phyloP scores from a whole-genome alignment of 148 eudicot genomes.

The Diospyros lotus region DNA sequence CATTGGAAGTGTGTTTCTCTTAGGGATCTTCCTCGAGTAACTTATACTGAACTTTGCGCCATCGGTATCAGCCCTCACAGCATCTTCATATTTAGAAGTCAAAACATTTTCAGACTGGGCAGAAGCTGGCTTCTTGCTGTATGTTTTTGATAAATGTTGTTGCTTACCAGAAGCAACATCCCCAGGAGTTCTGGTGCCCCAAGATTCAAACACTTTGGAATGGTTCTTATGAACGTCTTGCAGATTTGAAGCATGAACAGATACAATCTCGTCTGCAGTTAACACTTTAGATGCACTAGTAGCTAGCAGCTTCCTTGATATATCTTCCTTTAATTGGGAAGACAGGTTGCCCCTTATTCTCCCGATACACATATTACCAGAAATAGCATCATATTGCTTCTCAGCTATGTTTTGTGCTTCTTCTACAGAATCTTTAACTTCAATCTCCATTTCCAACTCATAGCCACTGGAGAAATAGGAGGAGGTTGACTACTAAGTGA shows the following conservation, averaged over 20 bases:
- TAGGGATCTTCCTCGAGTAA: constrained; percentile 37
- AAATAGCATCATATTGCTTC: constrained; percentile 16
- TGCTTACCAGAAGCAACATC: constrained; percentile 23
- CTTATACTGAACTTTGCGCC: constrained; percentile 25
- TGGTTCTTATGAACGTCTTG: constrained; percentile 13
- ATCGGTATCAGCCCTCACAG: constrained; percentile 25
- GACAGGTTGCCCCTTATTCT: constrained; percentile 17
- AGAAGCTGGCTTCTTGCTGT: constrained; percentile 15
- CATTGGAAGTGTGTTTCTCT: constrained; percentile 21
- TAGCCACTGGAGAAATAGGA: constrained; percentile 44
- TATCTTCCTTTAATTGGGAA: constrained; percentile 16
- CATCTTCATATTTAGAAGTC: constrained; percentile 27
- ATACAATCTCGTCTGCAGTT: constrained; percentile 23
- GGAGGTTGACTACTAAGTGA: not conserved
- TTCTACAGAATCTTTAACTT: constrained; percentile 91
- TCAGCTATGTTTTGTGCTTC: constrained; percentile 35
- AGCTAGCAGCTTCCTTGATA: constrained; percentile 15
- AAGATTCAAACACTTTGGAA: constrained; percentile 20
- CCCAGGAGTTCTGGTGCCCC: constrained; percentile 13
- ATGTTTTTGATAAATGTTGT: constrained; percentile 2
- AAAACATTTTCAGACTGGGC: constrained; percentile 21
- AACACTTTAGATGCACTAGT: constrained; percentile 26
- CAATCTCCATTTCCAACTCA: constrained; percentile 77
- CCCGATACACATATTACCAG: constrained; percentile 25
- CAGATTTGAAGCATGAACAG: constrained; percentile 23